Percentiles rank a stretch among this genome's conserved stretches.
Conservation (phyloP, 2,329 filamentous ascomycete species). For the Colletotrichum lini region DNA sequence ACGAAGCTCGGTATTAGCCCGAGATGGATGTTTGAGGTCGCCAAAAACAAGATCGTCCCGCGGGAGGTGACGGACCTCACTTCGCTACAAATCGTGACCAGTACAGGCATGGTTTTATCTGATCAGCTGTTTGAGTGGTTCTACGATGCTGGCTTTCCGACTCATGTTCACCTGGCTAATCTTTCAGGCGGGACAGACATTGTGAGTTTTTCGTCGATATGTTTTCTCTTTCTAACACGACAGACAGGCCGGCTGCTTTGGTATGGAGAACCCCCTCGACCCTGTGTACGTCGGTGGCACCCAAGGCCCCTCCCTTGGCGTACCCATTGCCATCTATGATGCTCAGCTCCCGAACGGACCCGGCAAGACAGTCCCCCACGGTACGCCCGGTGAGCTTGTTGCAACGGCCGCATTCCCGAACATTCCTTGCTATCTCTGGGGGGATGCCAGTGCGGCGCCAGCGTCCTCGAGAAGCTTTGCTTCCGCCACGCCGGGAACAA, state of each 20-base stretch:
- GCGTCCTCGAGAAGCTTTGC: conserved; percentile 46
- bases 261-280: conserved; percentile 75
- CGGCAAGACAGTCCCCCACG: conserved; percentile 64
- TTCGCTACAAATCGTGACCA: conserved; percentile 72
- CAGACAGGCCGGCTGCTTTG: conserved; percentile 72
- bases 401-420: conserved; percentile 81
- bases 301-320: conserved; percentile 64
- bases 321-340: conserved; percentile 73
- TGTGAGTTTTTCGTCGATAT: conserved; percentile 56
- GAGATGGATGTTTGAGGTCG: conserved; percentile 81
- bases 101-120: conserved; percentile 86
- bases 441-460: conserved; percentile 54
- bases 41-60: conserved; percentile 74
- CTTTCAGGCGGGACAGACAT: conserved; percentile 86
- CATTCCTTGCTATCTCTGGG: conserved; percentile 78
- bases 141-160: conserved; percentile 79
- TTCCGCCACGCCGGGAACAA: conserved; percentile 62
- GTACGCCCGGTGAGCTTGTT: conserved; percentile 82
- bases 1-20: conserved; percentile 84
- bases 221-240: background rate
- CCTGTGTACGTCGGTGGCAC: conserved; percentile 74
- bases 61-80: conserved; percentile 74
- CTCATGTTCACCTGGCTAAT: conserved; percentile 77
- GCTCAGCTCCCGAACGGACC: conserved; percentile 66
- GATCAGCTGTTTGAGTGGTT: conserved; percentile 86